Evolutionary conservation across 768 basidiomycete species (phyloP).

Genomic region (Suillus weaverae): DNA sequence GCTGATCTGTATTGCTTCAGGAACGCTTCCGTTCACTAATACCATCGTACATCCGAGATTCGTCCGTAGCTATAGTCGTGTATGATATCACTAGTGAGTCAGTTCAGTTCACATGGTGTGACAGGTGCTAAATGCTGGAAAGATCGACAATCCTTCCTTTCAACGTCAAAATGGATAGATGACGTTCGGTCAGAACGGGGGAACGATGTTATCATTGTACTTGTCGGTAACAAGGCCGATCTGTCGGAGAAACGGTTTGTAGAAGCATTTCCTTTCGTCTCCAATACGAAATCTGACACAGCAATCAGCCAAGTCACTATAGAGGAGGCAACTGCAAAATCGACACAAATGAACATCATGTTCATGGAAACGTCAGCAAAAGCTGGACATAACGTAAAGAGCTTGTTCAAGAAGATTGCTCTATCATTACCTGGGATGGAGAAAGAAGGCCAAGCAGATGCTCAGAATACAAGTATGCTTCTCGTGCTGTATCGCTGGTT

Average conservation of each 20-base stretch:
- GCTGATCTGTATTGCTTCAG: slow-evolving; percentile 39
- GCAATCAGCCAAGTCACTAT: slow-evolving; percentile 89
- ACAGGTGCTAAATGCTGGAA: slow-evolving; percentile 9
- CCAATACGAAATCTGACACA: slow-evolving; percentile 7
- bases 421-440: slow-evolving; percentile 97
- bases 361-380: slow-evolving; percentile 99
- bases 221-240: slow-evolving; percentile 99
- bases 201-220: slow-evolving; percentile 95
- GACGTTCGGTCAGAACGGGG: slow-evolving; percentile 97
- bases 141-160: slow-evolving; percentile 98
- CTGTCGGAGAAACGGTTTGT: slow-evolving; percentile 95
- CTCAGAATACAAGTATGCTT: slow-evolving; percentile 49
- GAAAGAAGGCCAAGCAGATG: slow-evolving; percentile 64
- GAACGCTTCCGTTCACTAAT: slow-evolving; percentile 97
- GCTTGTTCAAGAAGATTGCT: slow-evolving; percentile 98
- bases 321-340: slow-evolving; percentile 92
- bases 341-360: slow-evolving; percentile 90
- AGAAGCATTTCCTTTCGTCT: background rate
- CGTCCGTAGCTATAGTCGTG: slow-evolving; percentile 97
- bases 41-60: slow-evolving; percentile 98
- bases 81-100: slow-evolving; percentile 96
- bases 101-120: background rate
- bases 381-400: slow-evolving; percentile 99
- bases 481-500: slow-evolving; percentile 2
- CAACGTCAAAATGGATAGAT: slow-evolving; percentile 99